Percentiles rank a stretch among this genome's conserved stretches.
phyloP scores from a whole-genome alignment of 2,329 filamentous ascomycete species.

The Plectosphaerella cucumerina region DNA sequence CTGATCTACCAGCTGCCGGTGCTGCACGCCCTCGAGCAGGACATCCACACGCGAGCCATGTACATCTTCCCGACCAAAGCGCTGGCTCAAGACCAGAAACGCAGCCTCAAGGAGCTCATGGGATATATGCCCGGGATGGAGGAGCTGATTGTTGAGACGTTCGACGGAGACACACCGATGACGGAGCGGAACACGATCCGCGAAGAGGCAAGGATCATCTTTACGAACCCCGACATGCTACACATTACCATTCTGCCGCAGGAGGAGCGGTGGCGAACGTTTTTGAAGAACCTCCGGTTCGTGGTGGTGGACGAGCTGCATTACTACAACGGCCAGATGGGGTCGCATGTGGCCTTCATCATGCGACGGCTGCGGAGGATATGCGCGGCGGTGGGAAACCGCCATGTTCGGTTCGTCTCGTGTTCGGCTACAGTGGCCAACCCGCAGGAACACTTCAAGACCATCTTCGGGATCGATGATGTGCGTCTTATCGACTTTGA shows the following conservation, averaged over 20 bases:
- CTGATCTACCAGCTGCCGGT: slow-evolving; percentile 97
- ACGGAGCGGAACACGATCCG: slow-evolving; percentile 71
- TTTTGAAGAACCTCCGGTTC: slow-evolving; percentile 83
- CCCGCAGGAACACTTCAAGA: slow-evolving; percentile 84
- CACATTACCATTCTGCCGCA: slow-evolving; percentile 91
- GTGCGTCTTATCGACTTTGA: slow-evolving; percentile 84
- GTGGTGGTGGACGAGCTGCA: slow-evolving; percentile 92
- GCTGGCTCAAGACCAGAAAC: slow-evolving; percentile 86
- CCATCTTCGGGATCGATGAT: slow-evolving; percentile 84
- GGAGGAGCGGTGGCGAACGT: slow-evolving; percentile 83
- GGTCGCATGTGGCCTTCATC: slow-evolving; percentile 89
- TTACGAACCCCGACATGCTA: slow-evolving; percentile 98
- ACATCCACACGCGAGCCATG: slow-evolving; percentile 77
- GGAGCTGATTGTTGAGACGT: slow-evolving; percentile 79
- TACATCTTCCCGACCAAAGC: slow-evolving; percentile 99
- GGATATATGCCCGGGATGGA: slow-evolving; percentile 75
- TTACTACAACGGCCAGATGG: slow-evolving; percentile 93
- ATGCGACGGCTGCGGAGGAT: slow-evolving; percentile 86
- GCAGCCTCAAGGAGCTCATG: slow-evolving; percentile 82
- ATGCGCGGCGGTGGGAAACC: slow-evolving; percentile 86
- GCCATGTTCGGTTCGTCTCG: slow-evolving; percentile 81
- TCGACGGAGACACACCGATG: slow-evolving; percentile 93
- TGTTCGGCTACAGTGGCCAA: slow-evolving; percentile 97
- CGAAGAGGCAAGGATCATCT: slow-evolving; percentile 87
- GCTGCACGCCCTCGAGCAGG: slow-evolving; percentile 76